Evolutionary conservation across 345 rosid species (phyloP).

Genomic region (Eucalyptus dawsonii): DNA sequence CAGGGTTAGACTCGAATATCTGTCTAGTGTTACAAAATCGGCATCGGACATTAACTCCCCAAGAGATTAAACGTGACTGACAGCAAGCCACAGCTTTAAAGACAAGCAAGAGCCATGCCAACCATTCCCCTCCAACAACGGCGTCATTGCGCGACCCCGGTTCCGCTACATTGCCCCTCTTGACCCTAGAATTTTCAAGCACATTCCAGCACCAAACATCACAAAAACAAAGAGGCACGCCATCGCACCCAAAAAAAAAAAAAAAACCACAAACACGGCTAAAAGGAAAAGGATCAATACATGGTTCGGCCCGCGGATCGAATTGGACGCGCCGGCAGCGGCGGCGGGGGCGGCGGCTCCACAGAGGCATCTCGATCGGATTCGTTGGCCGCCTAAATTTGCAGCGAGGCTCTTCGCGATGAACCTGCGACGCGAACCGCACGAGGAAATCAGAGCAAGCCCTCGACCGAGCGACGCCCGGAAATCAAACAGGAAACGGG

Average conservation of each 20-base stretch:
- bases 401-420: not conserved
- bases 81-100: constrained; percentile 3
- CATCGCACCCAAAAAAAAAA: not conserved
- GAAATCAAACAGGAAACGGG: not conserved
- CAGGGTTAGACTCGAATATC: not conserved
- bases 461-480: not conserved
- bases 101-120: constrained; percentile 94
- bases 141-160: constrained; percentile 22
- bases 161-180: not conserved
- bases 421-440: not conserved
- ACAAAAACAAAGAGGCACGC: not conserved
- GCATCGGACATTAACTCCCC: not conserved
- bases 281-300: not conserved
- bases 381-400: not conserved
- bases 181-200: not conserved
- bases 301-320: not conserved
- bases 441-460: not conserved
- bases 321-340: not conserved
- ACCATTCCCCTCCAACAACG: constrained; percentile 98
- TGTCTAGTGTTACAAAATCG: not conserved
- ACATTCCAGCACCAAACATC: not conserved
- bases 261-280: not conserved
- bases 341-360: not conserved
- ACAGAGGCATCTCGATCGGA: not conserved
- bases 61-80: not conserved